Evolutionary conservation across 106 monocot species (phyloP).

Genomic region (Allium fistulosum): DNA sequence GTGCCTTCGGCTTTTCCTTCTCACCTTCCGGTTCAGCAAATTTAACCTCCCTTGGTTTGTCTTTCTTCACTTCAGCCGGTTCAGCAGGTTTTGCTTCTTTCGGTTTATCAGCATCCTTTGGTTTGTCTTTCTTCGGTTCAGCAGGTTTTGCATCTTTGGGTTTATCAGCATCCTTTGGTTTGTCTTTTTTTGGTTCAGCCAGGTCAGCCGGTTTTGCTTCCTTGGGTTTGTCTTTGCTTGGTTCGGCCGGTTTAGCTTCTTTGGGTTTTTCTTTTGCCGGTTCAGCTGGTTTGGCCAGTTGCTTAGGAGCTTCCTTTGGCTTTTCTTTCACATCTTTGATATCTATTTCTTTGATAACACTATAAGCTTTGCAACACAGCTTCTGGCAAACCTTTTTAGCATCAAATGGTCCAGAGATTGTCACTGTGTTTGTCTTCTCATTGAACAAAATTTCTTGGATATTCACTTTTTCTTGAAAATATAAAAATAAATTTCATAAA

Average conservation of each 20-base stretch:
- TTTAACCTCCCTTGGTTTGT: neutral
- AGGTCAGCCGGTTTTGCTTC: neutral
- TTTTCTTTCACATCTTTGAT: constrained; percentile 1
- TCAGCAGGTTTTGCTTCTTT: neutral
- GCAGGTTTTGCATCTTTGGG: neutral
- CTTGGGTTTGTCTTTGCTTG: neutral
- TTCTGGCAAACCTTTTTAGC: constrained; percentile 30
- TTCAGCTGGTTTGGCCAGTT: neutral
- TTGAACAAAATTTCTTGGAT: constrained; percentile 28
- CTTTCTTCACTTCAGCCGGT: neutral
- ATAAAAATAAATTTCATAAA: neutral
- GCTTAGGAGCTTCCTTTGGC: neutral
- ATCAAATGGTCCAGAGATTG: constrained; percentile 46
- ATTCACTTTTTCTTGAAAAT: constrained; percentile 23
- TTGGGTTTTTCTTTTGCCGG: neutral
- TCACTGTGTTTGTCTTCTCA: constrained; percentile 49
- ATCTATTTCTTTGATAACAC: constrained; percentile 36
- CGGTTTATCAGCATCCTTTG: neutral
- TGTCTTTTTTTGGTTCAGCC: neutral
- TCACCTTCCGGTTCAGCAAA: too few relatives aligned
- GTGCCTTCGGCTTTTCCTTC: too few relatives aligned
- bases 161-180: neutral
- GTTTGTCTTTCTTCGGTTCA: neutral
- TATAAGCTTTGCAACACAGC: constrained; percentile 40
- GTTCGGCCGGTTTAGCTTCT: neutral